phyloP scores from a whole-genome alignment of 768 basidiomycete species.

The Phaffia tasmanica region DNA sequence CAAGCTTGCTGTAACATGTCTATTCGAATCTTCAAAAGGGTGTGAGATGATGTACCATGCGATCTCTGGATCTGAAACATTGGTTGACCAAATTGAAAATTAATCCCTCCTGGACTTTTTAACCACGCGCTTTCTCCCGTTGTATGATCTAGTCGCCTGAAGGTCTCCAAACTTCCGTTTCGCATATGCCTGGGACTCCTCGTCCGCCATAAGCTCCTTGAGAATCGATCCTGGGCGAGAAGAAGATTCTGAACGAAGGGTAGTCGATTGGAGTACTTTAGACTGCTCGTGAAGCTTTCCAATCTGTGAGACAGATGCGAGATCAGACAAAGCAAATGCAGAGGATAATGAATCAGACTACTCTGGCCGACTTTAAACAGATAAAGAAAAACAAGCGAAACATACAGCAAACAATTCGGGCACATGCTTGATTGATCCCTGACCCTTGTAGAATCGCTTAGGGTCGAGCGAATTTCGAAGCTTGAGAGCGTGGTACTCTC shows the following conservation, averaged over 20 bases:
- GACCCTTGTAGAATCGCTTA: conserved; percentile 66
- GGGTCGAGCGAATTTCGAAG: conserved; percentile 81
- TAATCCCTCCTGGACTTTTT: too few species aligned
- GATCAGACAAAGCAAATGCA: not conserved
- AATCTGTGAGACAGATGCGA: conserved; percentile 45
- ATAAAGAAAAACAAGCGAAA: too few species aligned
- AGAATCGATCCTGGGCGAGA: conserved; percentile 57
- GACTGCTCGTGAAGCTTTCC: conserved; percentile 48
- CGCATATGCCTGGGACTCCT: conserved; percentile 74
- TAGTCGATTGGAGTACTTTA: conserved; percentile 8
- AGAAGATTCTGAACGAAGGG: conserved; percentile 21
- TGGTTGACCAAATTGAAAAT: too few species aligned
- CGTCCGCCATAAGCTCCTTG: conserved; percentile 79
- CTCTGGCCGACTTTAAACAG: too few species aligned
- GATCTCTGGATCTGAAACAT: too few species aligned
- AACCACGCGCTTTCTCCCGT: too few species aligned
- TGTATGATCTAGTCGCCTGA: conserved; percentile 38
- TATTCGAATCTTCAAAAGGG: too few species aligned
- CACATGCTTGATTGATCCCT: conserved; percentile 46
- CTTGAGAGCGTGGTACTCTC: conserved; percentile 77
- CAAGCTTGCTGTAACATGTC: too few species aligned
- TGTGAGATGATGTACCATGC: too few species aligned
- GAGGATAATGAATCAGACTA: not conserved
- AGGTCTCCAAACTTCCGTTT: conserved; percentile 80
- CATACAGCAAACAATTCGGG: conserved; percentile 31